Conservation (phyloP, 805 yeast species). For the Wickerhamomyces bisporus region DNA sequence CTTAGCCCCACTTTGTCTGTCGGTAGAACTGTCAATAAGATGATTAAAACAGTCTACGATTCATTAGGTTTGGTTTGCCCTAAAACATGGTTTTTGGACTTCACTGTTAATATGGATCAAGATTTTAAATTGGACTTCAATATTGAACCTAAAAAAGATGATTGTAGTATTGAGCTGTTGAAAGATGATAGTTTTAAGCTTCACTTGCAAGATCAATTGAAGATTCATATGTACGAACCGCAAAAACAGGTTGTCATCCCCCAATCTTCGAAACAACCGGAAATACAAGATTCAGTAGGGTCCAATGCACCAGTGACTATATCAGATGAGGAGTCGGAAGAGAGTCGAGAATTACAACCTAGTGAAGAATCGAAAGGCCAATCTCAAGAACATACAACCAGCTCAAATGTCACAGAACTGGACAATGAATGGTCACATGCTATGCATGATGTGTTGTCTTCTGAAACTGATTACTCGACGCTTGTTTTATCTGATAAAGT, state of each 20-base stretch:
- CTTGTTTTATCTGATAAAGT: background rate
- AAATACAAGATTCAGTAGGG: too few relatives aligned
- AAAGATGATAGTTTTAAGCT: too few relatives aligned
- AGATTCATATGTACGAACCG: too few relatives aligned
- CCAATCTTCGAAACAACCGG: too few relatives aligned
- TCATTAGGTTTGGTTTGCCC: conserved; percentile 15
- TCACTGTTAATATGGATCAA: conserved; percentile 12
- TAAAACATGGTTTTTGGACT: conserved; percentile 28
- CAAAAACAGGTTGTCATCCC: too few relatives aligned
- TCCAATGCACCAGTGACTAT: too few relatives aligned
- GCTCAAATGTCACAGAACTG: too few relatives aligned
- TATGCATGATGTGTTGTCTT: conserved; percentile 7
- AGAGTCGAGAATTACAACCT: too few relatives aligned
- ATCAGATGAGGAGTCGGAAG: too few relatives aligned
- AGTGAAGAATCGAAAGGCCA: too few relatives aligned
- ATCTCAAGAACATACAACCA: too few relatives aligned
- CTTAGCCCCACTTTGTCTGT: conserved; percentile 25
- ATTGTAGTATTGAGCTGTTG: conserved; percentile 21
- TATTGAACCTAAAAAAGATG: conserved; percentile 41
- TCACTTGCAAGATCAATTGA: conserved; percentile 3
- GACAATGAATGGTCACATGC: conserved; percentile 9
- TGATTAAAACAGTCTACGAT: conserved; percentile 22
- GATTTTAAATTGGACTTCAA: conserved; percentile 31
- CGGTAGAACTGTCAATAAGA: conserved; percentile 26
- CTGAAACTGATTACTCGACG: conserved; percentile 1